Base-by-base conservation (phyloP, 2,329 filamentous ascomycete species). In the Acrocalymma vagum region DNA sequence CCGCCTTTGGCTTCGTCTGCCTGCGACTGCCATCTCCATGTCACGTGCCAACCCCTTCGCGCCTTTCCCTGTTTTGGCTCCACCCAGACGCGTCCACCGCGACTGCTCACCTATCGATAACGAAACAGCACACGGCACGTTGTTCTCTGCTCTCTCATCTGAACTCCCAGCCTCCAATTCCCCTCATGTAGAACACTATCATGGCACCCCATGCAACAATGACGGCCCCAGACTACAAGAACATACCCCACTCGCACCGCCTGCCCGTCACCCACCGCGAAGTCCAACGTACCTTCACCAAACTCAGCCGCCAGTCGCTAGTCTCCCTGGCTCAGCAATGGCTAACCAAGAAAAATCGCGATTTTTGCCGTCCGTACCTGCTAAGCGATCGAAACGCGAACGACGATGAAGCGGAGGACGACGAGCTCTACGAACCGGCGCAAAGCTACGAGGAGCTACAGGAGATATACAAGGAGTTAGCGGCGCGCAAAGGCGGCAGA, bases 281-380 rank as follows among this genome's bases (percentile, higher is more conserved):
- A 20, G 80, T 90, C 32, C 67, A 80, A 51, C 90, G 87, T 66
- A 77, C 81, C 26, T 77, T 95, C 32, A 79, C 76, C 45, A 85
- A 85, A 38, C 78, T 95, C 13, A 87, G 88, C 2, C 84, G 90
- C 34, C 74, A 84, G 30, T 84, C 87, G 0, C 79, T 95, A 15
- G 72, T 94, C 17, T 81, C 84, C 0, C 78, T 95, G 7, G 87
- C 81, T 1, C 78, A 91, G 15, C 80, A 87, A 72, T 95, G 90
- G 90, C 82, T 95, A 3, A 82, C 86, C 42, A 81, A 86, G 32
- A 75, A 78, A 49, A 85, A 87, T 49, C 74, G 83, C 26, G 69
- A 78, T 4, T 73, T 80, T 13, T 85, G 81, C 28, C 74, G 75
- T 1, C 87, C 87, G 0, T 83, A 78, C 61, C 78, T 87, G 29